Evolutionary conservation across 768 basidiomycete species (phyloP), one percentile per base, ranked within the genome.

Genomic region (Lactifluus rugatus): DNA sequence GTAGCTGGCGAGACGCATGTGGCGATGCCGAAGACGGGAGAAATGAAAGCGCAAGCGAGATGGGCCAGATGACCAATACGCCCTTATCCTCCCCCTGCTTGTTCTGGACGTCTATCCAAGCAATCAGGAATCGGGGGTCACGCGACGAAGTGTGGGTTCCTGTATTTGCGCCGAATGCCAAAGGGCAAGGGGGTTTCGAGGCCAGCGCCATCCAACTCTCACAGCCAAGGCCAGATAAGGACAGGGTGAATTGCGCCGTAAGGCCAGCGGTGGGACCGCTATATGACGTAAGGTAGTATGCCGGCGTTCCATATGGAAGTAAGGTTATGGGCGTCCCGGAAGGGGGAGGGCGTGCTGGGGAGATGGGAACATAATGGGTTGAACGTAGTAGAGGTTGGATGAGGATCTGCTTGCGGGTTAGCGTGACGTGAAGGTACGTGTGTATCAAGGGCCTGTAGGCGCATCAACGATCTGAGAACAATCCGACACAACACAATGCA

Each of bases 21-120:
- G 61, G 50, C 54, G 70, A 68, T 23, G 69, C 67, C 55, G 75
- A 67, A 47, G 71, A 64, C 16, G 73, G 69, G 60, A 64, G 74
- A 68, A 69, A 77, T n/a, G 69, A 54, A 71, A 68, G 75, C 62
- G 83, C 86, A 4, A 91, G 78, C 1, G 74, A 70, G 2, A 78
- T 70, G 1, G 89, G 89, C 74, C 88, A 91, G 61, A 90, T 81
- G 49, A 86, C 73, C n/a, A 78, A 74, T 31, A 87, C 72, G 0
- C 88, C 88, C 64, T 89, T 89, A 62, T 88, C 86, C 67, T 90
- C 88, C 32, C 85, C 87, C 62, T 85, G 87, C 61, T 79, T 83
- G 65, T 87, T 87, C 69, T 88, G 81, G 19, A 90, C 84, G 32
- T 76, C 78, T 37, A 89, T 75, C 83, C 84, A 90, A 3, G 80